phyloP scores from a whole-genome alignment of 257 asterid genomes.

The Agastache rugosa region DNA sequence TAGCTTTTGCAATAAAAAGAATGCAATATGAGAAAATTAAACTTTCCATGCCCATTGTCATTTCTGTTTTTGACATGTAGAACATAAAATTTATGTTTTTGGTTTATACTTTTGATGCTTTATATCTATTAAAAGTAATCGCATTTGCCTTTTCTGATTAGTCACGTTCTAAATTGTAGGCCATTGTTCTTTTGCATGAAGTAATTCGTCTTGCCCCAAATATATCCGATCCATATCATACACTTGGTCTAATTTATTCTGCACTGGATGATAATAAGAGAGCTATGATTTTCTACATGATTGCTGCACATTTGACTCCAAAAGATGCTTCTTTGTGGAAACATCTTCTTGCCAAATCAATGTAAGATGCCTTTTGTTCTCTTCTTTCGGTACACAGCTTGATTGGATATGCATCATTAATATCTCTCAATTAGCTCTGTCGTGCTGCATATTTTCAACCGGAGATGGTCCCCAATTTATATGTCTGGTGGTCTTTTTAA shows the following conservation, averaged over 20 bases:
- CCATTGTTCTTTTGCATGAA: constrained; percentile 62
- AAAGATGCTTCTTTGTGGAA: constrained; percentile 86
- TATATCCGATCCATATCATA: constrained; percentile 74
- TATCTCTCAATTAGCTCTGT: not conserved
- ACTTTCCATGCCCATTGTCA: not conserved
- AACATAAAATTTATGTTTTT: not conserved
- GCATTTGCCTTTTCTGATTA: constrained; percentile 28
- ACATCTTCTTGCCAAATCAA: constrained; percentile 66
- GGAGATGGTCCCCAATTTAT: not conserved
- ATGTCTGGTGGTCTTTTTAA: not conserved
- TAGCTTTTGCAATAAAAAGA: constrained; percentile 10
- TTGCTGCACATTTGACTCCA: constrained; percentile 84
- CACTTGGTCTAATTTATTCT: constrained; percentile 73
- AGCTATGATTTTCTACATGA: constrained; percentile 74
- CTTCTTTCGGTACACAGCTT: constrained; percentile 7
- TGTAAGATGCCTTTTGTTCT: constrained; percentile 45
- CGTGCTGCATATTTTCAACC: not conserved
- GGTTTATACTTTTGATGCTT: constrained; percentile 26
- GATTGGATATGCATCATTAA: constrained; percentile 20
- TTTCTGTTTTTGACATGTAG: not conserved
- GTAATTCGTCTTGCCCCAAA: constrained; percentile 85
- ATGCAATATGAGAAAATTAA: not conserved
- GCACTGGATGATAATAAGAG: constrained; percentile 64
- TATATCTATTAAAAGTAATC: constrained; percentile 26
- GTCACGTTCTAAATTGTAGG: constrained; percentile 55